phyloP scores from a whole-genome alignment of 2,329 filamentous ascomycete species.

The Zopfia rhizophila region DNA sequence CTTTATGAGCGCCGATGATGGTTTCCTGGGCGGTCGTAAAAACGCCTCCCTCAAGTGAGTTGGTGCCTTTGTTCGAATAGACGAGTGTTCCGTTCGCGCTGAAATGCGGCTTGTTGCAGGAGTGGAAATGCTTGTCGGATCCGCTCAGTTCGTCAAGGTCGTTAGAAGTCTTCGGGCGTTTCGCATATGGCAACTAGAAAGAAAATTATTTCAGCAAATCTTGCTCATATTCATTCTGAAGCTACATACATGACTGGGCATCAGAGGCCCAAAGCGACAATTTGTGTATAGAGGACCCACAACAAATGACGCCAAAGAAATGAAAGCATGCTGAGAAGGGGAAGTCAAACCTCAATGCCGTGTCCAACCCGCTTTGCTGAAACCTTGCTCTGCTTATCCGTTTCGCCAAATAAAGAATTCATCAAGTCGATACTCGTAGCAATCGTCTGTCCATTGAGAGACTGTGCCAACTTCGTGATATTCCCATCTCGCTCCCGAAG shows the following conservation, averaged over 20 bases:
- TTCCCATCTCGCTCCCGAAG: slow-evolving; percentile 60
- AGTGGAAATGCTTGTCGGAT: slow-evolving; percentile 74
- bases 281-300: slow-evolving; percentile 43
- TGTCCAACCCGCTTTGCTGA: slow-evolving; percentile 61
- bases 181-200: slow-evolving; percentile 85
- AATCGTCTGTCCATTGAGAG: slow-evolving; percentile 67
- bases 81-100: slow-evolving; percentile 78
- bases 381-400: slow-evolving; percentile 63
- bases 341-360: slow-evolving; percentile 90
- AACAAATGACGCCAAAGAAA: slow-evolving; percentile 55
- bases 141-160: slow-evolving; percentile 72
- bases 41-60: slow-evolving; percentile 58
- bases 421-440: slow-evolving; percentile 93
- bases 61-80: slow-evolving; percentile 63
- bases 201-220: slow-evolving; percentile 50
- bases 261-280: slow-evolving; percentile 38
- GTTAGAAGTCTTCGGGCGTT: slow-evolving; percentile 75
- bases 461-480: slow-evolving; percentile 44
- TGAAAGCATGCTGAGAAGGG: slow-evolving; percentile 51
- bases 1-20: slow-evolving; percentile 71
- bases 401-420: slow-evolving; percentile 87
- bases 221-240: slow-evolving; percentile 53
- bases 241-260: slow-evolving; percentile 55
- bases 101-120: slow-evolving; percentile 82
- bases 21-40: slow-evolving; percentile 66